These are phyloP conservation scores for Linaria vulgaris DNA, from an alignment of 257 asterid species.

Conservation along the genomic window DNA sequence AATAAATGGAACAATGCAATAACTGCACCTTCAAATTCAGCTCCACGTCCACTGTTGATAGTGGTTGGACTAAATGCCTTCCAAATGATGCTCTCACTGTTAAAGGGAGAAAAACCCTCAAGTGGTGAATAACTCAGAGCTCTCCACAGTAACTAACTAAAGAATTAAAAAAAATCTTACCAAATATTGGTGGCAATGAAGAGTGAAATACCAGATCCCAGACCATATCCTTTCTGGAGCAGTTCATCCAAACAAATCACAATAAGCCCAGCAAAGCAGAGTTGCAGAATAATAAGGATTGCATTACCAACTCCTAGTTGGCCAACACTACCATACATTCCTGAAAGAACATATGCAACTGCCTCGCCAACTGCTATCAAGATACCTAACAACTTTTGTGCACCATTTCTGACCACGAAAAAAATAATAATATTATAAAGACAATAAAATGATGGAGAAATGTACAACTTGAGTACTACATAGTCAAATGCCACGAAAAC, in stretches of 20 bases:
- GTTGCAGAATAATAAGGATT: conserved; percentile 36
- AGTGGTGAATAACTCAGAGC: neutral
- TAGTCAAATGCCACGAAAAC: neutral
- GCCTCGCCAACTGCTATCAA: conserved; percentile 44
- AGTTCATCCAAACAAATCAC: conserved; percentile 42
- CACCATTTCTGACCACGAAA: conserved; percentile 29
- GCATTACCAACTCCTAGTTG: conserved; percentile 46
- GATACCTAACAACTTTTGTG: conserved; percentile 39
- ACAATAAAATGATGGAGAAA: neutral
- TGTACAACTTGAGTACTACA: neutral
- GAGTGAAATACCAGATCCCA: conserved; percentile 41
- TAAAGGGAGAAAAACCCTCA: neutral
- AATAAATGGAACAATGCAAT: conserved; percentile 39
- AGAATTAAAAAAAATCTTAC: conserved; percentile 20
- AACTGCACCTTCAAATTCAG: conserved; percentile 44
- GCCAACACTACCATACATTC: conserved; percentile 39
- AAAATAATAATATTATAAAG: neutral
- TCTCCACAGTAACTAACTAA: neutral
- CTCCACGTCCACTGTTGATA: conserved; percentile 42
- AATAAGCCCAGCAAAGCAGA: conserved; percentile 38
- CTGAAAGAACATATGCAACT: conserved; percentile 40
- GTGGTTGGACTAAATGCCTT: conserved; percentile 42
- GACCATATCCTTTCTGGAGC: conserved; percentile 42
- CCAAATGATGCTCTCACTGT: conserved; percentile 41
- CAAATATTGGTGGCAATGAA: conserved; percentile 41